A percentile compares a stretch with the other conserved stretches of the same genome.
Evolutionary conservation across 2,329 filamentous ascomycete species (phyloP).

Genomic region (Trichoderma sp.): DNA sequence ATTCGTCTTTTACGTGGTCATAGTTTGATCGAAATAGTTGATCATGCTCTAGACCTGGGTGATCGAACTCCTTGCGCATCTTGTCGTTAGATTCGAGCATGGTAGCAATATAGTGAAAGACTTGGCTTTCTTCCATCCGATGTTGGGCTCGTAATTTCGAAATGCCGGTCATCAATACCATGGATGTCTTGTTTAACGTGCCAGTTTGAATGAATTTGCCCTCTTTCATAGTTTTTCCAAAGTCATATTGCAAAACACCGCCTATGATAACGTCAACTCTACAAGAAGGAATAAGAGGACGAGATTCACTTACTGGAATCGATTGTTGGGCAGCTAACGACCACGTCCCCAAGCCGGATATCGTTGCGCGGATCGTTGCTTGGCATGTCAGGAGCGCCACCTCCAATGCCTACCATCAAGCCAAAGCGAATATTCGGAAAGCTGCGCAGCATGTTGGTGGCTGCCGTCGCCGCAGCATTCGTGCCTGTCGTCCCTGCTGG

Average conservation of each 20-base stretch:
- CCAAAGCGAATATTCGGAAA: not conserved
- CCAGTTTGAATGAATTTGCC: not conserved
- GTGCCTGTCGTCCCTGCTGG: constrained; percentile 12
- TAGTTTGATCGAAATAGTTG: not conserved
- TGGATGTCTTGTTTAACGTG: not conserved
- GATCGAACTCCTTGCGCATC: not conserved
- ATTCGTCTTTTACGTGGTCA: not conserved
- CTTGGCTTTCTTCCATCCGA: not conserved
- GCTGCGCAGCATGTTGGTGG: not conserved
- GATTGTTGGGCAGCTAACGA: not conserved
- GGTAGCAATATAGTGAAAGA: not conserved
- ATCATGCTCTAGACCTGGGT: not conserved
- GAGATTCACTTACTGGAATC: not conserved
- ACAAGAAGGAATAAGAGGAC: too few relatives aligned
- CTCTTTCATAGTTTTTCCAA: not conserved
- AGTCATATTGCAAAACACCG: not conserved
- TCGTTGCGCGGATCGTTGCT: not conserved
- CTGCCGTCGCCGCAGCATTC: not conserved
- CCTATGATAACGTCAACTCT: not conserved
- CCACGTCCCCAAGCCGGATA: not conserved
- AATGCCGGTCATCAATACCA: not conserved
- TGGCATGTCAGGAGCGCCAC: not conserved
- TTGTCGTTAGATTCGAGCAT: not conserved
- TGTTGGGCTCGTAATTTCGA: not conserved
- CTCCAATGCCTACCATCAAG: not conserved